A percentile compares a stretch with the other conserved stretches of the same genome.
Conservation (phyloP, 2,329 filamentous ascomycete species). For the Curvularia spicifera region DNA sequence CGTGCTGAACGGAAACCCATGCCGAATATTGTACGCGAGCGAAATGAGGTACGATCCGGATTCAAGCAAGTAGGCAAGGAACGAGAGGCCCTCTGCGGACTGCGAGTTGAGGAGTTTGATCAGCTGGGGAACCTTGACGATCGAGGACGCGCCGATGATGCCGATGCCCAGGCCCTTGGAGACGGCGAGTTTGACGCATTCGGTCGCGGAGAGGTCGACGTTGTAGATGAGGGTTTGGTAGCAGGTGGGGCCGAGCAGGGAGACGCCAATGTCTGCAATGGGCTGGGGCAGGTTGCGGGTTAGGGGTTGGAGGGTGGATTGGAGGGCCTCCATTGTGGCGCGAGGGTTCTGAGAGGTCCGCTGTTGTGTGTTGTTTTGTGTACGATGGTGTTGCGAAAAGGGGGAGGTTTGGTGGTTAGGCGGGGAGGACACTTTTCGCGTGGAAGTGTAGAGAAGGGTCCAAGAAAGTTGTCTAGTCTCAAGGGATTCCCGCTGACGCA, state of each 20-base stretch:
- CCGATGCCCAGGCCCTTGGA: constrained; percentile 92
- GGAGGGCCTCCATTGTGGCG: constrained; percentile 54
- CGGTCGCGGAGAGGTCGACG: constrained; percentile 75
- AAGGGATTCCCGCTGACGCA: constrained; percentile 20
- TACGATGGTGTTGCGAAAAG: not conserved
- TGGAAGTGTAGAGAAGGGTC: constrained; percentile 3
- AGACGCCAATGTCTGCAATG: constrained; percentile 42
- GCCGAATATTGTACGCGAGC: constrained; percentile 89
- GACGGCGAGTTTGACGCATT: constrained; percentile 86
- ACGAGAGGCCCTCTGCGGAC: constrained; percentile 83
- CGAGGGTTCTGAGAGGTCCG: not conserved
- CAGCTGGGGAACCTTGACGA: constrained; percentile 97
- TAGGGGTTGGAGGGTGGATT: constrained; percentile 39
- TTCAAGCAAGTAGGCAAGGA: constrained; percentile 92
- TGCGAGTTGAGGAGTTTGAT: constrained; percentile 84
- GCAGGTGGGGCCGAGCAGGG: constrained; percentile 80
- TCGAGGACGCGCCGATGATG: constrained; percentile 86
- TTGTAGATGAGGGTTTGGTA: constrained; percentile 87
- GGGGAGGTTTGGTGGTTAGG: constrained; percentile 1
- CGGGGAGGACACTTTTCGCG: constrained; percentile 17
- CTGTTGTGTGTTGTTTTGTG: not conserved
- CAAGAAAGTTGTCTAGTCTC: not conserved
- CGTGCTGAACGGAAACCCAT: constrained; percentile 93
- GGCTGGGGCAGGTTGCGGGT: constrained; percentile 55
- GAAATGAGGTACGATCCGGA: constrained; percentile 86